phyloP scores from a whole-genome alignment of 2,329 filamentous ascomycete genomes.

The Fusarium haematococcum region DNA sequence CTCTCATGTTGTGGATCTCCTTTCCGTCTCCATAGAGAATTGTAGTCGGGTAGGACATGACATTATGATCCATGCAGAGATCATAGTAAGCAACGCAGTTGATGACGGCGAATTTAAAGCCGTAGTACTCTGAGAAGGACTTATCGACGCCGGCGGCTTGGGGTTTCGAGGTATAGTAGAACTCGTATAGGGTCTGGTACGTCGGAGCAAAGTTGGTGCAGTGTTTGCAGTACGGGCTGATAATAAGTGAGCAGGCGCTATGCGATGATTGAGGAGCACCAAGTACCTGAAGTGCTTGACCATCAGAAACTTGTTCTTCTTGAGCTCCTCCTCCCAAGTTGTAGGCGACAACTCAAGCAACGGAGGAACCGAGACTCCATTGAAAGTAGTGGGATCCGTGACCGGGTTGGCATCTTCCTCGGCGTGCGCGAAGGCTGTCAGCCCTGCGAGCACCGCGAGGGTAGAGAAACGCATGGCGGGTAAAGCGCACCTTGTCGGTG shows the following conservation, averaged over 20 bases:
- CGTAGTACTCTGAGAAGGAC: conserved; percentile 83
- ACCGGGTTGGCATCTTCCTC: conserved; percentile 51
- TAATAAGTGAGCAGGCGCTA: conserved; percentile 32
- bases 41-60: conserved; percentile 81
- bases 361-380: conserved; percentile 74
- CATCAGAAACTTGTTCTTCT: conserved; percentile 64
- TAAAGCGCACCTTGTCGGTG: conserved; percentile 14
- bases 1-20: conserved; percentile 71
- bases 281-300: conserved; percentile 76
- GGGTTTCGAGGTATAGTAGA: conserved; percentile 88
- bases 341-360: conserved; percentile 69
- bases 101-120: conserved; percentile 87
- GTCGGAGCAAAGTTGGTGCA: conserved; percentile 84
- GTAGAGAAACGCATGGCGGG: conserved; percentile 50
- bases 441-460: conserved; percentile 60
- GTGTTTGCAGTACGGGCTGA: conserved; percentile 74
- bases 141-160: conserved; percentile 67
- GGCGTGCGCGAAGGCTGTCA: conserved; percentile 48
- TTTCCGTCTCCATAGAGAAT: conserved; percentile 84
- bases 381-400: conserved; percentile 68
- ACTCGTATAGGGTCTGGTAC: conserved; percentile 95
- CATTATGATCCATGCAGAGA: conserved; percentile 75
- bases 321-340: conserved; percentile 68
- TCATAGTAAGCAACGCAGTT: conserved; percentile 89
- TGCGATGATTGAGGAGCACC: conserved; percentile 7